Percentiles rank a stretch among this genome's conserved stretches.
These are phyloP conservation scores for Botrytis fragariae DNA, from an alignment of 2,329 filamentous ascomycete species.

Conservation along the genomic window DNA sequence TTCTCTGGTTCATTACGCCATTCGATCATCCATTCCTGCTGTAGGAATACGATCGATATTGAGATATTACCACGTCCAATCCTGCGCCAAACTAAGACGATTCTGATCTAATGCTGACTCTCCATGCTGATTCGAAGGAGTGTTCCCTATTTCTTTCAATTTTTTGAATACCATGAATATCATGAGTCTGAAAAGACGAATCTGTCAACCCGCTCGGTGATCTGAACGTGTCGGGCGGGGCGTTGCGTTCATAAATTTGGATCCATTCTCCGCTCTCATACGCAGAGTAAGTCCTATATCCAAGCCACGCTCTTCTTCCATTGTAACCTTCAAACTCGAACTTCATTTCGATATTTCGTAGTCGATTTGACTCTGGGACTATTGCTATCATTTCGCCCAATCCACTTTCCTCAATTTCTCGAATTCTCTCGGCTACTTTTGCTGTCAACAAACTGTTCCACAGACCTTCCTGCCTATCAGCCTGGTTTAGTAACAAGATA, in stretches of 20 bases:
- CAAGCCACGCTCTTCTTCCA: conserved; percentile 16
- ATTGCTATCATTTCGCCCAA: not conserved
- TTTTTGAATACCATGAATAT: not conserved
- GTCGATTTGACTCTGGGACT: conserved; percentile 5
- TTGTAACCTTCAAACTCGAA: conserved; percentile 4
- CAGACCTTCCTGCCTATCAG: conserved; percentile 61
- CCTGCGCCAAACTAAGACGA: not conserved
- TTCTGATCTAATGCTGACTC: conserved; percentile 1
- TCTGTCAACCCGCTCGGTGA: not conserved
- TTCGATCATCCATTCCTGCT: not conserved
- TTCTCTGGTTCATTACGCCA: too few relatives aligned
- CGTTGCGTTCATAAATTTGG: not conserved
- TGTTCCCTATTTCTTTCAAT: not conserved
- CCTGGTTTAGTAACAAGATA: conserved; percentile 56
- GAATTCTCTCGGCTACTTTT: conserved; percentile 22
- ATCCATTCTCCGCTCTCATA: conserved; percentile 16
- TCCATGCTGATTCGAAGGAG: not conserved
- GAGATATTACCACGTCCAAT: too few relatives aligned
- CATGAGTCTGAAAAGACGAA: not conserved
- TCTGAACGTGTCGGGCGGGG: not conserved
- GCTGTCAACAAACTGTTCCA: conserved; percentile 49
- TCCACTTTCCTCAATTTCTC: conserved; percentile 23
- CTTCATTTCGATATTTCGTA: conserved; percentile 4
- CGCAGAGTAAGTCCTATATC: not conserved
- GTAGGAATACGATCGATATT: not conserved